Evolutionary conservation across 257 asterid species (phyloP).

Genomic region (Gentiana macrophylla): DNA sequence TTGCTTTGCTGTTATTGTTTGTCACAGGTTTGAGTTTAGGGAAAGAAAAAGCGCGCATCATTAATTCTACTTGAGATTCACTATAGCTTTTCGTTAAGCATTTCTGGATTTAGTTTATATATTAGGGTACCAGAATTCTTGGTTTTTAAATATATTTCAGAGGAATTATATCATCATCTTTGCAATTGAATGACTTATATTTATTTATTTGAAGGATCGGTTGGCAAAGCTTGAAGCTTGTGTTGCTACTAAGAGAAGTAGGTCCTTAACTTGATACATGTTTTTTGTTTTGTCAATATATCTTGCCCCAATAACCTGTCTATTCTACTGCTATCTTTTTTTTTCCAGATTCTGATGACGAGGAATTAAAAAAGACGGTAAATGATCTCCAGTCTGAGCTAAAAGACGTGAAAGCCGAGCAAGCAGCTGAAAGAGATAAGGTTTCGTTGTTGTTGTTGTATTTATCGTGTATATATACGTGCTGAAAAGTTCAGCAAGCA

Average conservation of each 20-base stretch:
- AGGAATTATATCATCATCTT: background rate
- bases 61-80: too few relatives aligned
- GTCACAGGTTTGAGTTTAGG: too few relatives aligned
- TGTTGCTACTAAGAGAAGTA: conserved; percentile 33
- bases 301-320: background rate
- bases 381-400: conserved; percentile 41
- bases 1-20: too few relatives aligned
- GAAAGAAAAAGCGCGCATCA: too few relatives aligned
- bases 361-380: conserved; percentile 30
- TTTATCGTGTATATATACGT: background rate
- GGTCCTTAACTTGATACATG: conserved; percentile 10
- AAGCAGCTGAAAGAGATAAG: conserved; percentile 49
- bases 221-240: conserved; percentile 65
- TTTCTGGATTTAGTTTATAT: too few relatives aligned
- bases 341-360: conserved; percentile 40
- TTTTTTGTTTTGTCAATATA: conserved; percentile 1
- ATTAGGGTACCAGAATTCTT: too few relatives aligned
- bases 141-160: too few relatives aligned
- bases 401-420: conserved; percentile 35
- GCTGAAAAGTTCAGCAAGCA: background rate
- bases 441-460: conserved; percentile 16
- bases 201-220: conserved; percentile 39
- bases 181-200: background rate
- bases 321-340: conserved; percentile 5
- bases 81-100: too few relatives aligned